phyloP scores from a whole-genome alignment of 208 protist genomes.

The Lotmaria passim region DNA sequence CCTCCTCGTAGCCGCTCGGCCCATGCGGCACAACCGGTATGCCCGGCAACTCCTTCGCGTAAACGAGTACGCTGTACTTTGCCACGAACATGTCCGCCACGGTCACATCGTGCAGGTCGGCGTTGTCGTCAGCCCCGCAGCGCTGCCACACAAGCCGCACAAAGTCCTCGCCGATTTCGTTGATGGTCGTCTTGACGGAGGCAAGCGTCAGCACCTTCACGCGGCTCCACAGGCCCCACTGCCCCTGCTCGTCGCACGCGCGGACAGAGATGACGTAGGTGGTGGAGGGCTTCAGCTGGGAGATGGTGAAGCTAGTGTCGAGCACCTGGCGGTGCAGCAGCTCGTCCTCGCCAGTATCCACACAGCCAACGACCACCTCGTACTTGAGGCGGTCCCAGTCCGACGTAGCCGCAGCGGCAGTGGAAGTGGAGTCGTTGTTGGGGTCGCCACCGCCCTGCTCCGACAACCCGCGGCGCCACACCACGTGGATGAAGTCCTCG shows the following conservation, averaged over 20 bases:
- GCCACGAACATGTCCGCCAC: slow-evolving; percentile 77
- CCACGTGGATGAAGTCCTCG: slow-evolving; percentile 88
- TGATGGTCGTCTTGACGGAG: slow-evolving; percentile 70
- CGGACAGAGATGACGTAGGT: slow-evolving; percentile 90
- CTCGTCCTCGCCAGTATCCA: slow-evolving; percentile 78
- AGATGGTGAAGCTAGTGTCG: slow-evolving; percentile 87
- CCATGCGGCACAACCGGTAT: slow-evolving; percentile 36
- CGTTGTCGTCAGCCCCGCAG: slow-evolving; percentile 25
- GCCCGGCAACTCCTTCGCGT: slow-evolving; percentile 45
- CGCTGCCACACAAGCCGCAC: slow-evolving; percentile 91
- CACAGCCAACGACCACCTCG: slow-evolving; percentile 86
- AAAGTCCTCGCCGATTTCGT: slow-evolving; percentile 94
- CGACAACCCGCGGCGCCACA: slow-evolving; percentile 72
- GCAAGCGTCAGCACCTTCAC: slow-evolving; percentile 83
- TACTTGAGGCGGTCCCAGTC: slow-evolving; percentile 84
- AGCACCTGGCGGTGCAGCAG: slow-evolving; percentile 84
- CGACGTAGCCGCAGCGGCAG: neutral
- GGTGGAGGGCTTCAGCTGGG: slow-evolving; percentile 76
- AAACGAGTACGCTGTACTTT: slow-evolving; percentile 85
- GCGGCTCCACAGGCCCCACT: slow-evolving; percentile 88
- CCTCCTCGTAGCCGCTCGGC: slow-evolving; percentile 73
- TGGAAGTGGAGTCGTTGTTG: neutral
- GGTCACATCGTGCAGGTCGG: slow-evolving; percentile 33
- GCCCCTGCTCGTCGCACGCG: slow-evolving; percentile 79
- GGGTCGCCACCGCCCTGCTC: slow-evolving; percentile 14